Conservation (phyloP, 148 eudicot species). For the Beta vulgaris region DNA sequence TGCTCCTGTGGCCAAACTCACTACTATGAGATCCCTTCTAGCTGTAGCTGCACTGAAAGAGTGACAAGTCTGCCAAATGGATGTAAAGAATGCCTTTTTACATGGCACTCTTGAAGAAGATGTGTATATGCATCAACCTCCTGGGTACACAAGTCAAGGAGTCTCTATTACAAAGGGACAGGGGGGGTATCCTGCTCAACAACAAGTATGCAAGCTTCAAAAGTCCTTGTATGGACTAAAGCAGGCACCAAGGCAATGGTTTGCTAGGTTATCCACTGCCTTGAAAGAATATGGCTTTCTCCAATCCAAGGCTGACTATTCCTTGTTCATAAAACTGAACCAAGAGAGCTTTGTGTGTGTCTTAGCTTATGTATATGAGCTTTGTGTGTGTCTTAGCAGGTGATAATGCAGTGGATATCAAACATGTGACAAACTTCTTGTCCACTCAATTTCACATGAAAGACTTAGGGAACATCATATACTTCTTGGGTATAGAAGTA, state of each 20-base stretch:
- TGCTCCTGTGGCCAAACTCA: background rate
- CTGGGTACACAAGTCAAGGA: background rate
- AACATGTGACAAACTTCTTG: background rate
- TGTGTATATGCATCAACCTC: background rate
- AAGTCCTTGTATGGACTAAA: conserved; percentile 4
- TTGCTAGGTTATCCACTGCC: background rate
- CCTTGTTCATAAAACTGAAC: background rate
- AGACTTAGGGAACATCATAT: no score
- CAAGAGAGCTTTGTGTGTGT: background rate
- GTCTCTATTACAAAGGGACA: no score
- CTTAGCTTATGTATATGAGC: background rate
- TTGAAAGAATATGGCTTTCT: background rate
- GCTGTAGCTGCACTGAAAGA: background rate
- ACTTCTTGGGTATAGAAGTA: no score
- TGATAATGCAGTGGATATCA: background rate
- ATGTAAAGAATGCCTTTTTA: background rate
- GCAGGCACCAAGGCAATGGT: conserved; percentile 5
- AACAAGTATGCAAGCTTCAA: background rate
- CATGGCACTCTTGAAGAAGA: background rate
- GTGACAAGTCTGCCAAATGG: background rate
- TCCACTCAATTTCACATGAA: no score
- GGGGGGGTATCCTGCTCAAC: background rate
- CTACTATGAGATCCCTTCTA: background rate
- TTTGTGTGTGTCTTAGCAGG: background rate
- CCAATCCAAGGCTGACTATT: background rate